Conservation (phyloP, 345 rosid species). For the Citrus hindsii region DNA sequence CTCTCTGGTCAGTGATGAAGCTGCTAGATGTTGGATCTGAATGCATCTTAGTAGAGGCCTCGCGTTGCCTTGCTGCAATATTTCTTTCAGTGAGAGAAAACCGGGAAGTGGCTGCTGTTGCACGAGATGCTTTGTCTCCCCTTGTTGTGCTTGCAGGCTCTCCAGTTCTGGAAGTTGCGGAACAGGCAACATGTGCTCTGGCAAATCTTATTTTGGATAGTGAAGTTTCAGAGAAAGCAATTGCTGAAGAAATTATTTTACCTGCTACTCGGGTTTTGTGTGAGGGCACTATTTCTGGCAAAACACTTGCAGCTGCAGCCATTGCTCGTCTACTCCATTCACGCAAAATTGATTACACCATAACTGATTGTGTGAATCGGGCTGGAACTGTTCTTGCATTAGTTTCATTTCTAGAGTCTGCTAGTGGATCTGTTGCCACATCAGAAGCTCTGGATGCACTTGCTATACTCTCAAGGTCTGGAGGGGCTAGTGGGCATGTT, state of each 20-base stretch:
- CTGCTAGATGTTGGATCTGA: slow-evolving; percentile 77
- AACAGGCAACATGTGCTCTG: slow-evolving; percentile 91
- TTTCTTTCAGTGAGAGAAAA: slow-evolving; percentile 91
- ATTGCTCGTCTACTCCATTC: slow-evolving; percentile 83
- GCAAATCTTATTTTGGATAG: slow-evolving; percentile 91
- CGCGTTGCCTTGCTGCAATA: slow-evolving; percentile 80
- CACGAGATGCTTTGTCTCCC: slow-evolving; percentile 73
- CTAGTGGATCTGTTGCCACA: slow-evolving; percentile 61
- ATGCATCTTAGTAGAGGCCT: slow-evolving; percentile 69
- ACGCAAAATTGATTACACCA: slow-evolving; percentile 54
- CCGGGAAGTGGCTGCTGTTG: slow-evolving; percentile 83
- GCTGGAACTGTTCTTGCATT: slow-evolving; percentile 92
- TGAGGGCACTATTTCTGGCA: slow-evolving; percentile 89
- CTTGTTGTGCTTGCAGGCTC: slow-evolving; percentile 75
- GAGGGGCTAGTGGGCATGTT: slow-evolving; percentile 42
- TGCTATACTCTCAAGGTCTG: slow-evolving; percentile 82
- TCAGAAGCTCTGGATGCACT: slow-evolving; percentile 94
- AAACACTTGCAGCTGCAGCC: slow-evolving; percentile 97
- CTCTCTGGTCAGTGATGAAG: slow-evolving; percentile 71
- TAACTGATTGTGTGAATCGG: slow-evolving; percentile 87
- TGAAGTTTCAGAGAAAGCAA: slow-evolving; percentile 74
- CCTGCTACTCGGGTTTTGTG: slow-evolving; percentile 90
- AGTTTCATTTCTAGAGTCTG: slow-evolving; percentile 87
- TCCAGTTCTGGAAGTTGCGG: slow-evolving; percentile 74
- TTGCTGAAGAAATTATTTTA: slow-evolving; percentile 75